A percentile compares a stretch with the other conserved stretches of the same genome.
Evolutionary conservation across 768 basidiomycete genomes (phyloP).

Genomic region (Guyanaporus albipodus): DNA sequence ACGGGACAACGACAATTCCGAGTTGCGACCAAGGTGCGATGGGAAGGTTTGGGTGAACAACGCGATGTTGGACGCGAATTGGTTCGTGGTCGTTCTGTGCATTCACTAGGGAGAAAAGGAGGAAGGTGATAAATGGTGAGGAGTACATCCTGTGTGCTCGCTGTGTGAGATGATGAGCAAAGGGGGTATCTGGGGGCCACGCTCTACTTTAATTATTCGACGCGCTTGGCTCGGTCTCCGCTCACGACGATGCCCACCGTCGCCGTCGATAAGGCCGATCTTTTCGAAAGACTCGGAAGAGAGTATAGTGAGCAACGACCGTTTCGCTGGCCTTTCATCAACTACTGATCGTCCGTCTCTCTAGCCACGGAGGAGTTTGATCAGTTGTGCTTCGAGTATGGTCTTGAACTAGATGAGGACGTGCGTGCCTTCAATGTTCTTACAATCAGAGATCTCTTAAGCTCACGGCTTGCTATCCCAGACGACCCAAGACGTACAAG

Average conservation of each 20-base stretch:
- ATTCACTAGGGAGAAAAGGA: constrained; percentile 10
- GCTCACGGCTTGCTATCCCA: constrained; percentile 30
- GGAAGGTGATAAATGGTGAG: constrained; percentile 5
- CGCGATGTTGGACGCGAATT: constrained; percentile 26
- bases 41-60: constrained; percentile 32
- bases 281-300: constrained; percentile 81
- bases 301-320: constrained; percentile 61
- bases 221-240: background rate
- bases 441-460: background rate
- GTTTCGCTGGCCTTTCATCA: constrained; percentile 4
- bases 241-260: constrained; percentile 78
- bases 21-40: constrained; percentile 23
- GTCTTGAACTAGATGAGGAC: constrained; percentile 96
- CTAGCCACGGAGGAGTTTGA: constrained; percentile 94
- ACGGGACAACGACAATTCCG: constrained; percentile 24
- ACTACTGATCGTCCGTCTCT: constrained; percentile 13
- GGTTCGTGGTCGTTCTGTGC: constrained; percentile 11
- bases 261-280: constrained; percentile 91
- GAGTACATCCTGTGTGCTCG: constrained; percentile 10
- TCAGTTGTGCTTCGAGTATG: constrained; percentile 94
- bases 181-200: constrained; percentile 22
- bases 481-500: constrained; percentile 89
- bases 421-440: constrained; percentile 43
- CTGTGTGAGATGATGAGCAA: constrained; percentile 3
- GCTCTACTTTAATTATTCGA: background rate